These are phyloP conservation scores for Exophiala spinifera DNA, from an alignment of 2,329 filamentous ascomycete genomes.

Conservation along the genomic window DNA sequence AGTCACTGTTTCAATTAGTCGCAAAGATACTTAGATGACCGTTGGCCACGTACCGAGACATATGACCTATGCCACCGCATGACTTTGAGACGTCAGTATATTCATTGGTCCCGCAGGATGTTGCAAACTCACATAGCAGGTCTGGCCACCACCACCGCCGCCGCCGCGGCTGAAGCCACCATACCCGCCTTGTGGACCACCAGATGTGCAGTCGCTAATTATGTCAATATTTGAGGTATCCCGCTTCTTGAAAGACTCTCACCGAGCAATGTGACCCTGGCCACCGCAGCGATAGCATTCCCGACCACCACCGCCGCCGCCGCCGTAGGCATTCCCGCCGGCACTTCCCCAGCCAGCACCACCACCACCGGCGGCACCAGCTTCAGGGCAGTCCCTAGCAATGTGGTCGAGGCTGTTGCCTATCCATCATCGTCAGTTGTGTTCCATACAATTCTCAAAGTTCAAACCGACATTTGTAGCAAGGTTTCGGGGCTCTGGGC, in stretches of 20 bases:
- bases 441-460: not conserved
- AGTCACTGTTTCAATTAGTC: conserved; percentile 68
- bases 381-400: conserved; percentile 56
- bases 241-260: conserved; percentile 59
- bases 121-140: conserved; percentile 69
- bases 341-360: conserved; percentile 48
- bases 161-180: conserved; percentile 47
- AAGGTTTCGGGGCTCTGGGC: conserved; percentile 59
- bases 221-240: conserved; percentile 52
- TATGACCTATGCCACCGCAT: conserved; percentile 94
- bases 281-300: conserved; percentile 99
- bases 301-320: conserved; percentile 49
- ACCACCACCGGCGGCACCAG: conserved; percentile 41
- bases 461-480: conserved; percentile 49
- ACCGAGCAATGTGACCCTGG: conserved; percentile 85
- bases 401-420: conserved; percentile 74
- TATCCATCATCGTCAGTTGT: conserved; percentile 64
- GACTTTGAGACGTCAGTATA: conserved; percentile 36
- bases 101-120: not conserved
- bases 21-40: not conserved
- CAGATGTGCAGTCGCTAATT: conserved; percentile 46
- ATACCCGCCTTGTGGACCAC: conserved; percentile 49
- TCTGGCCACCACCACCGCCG: conserved; percentile 63
- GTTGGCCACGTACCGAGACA: conserved; percentile 45
- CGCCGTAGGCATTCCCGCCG: conserved; percentile 23